Conservation (phyloP, 2,329 filamentous ascomycete species). For the Alternaria sp. region DNA sequence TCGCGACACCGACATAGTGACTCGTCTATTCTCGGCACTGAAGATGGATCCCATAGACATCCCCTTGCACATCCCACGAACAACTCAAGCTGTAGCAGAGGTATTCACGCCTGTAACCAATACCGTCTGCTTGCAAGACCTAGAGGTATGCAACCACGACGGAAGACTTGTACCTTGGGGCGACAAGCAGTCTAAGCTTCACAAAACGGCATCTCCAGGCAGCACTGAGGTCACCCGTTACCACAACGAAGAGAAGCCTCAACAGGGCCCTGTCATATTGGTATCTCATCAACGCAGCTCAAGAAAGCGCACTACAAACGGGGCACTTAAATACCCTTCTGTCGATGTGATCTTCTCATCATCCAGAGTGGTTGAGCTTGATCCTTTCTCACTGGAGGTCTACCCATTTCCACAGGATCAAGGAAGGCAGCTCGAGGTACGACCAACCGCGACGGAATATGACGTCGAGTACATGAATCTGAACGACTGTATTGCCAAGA, state of each 20-base stretch:
- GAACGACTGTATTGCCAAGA: neutral
- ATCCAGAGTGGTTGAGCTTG: neutral
- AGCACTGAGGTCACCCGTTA: too few relatives aligned
- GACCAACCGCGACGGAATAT: neutral
- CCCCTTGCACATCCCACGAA: neutral
- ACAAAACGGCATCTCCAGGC: neutral
- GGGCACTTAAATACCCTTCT: neutral
- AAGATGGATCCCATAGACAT: neutral
- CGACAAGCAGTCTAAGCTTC: neutral
- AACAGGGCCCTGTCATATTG: neutral
- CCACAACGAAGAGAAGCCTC: rapidly evolving
- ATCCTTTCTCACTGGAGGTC: neutral
- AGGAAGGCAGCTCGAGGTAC: neutral
- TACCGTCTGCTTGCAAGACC: neutral
- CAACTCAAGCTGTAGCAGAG: neutral
- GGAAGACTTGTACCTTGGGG: neutral
- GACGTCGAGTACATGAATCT: neutral
- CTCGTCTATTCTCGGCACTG: neutral
- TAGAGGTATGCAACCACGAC: neutral
- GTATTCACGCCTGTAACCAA: neutral
- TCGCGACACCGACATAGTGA: neutral
- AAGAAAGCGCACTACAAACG: neutral
- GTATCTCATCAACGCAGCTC: neutral
- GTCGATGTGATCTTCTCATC: neutral
- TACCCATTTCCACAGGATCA: neutral